Base-by-base conservation (phyloP, 1,284 basidiomycete species). In the Ceratobasidium sp. region DNA sequence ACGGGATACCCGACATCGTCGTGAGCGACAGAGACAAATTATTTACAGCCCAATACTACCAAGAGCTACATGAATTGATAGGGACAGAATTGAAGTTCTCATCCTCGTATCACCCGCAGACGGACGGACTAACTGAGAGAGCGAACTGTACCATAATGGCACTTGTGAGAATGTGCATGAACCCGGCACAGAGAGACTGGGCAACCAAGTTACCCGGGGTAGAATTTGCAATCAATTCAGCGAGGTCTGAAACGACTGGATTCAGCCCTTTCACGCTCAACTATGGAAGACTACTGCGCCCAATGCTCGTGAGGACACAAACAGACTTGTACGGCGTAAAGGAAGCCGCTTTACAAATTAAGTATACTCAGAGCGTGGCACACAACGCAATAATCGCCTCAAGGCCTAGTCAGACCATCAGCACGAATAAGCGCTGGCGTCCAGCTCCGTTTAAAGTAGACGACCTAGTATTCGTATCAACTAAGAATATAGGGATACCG, bases 21-120 rank as follows among this genome's bases (percentile, higher is more conserved):
- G 76, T 86, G 4, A 82, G 80, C 30, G 82, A 86, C 73, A 76
- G 82, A 3, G 84, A 86, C 72, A 75, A 79, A 0, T 74, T 82
- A 7, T 79, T 80, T 57, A 38, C 35, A 38, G 4, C 35, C 6
- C 35, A 38, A 11, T 38, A 5, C 35, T 80, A 78, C 79, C 72
- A 49, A 11, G 21, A 63, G 9, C 61, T 78, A 3, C 11, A 64
- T 16, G 41, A 74, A 30, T 38, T 80, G 8, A 72, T 79, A 1
- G 78, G 80, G 0, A 75, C 75, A 11, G 63, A 75, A 30, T 74
- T 79, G 1, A 69, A 70, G 9, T 57, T 79, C 61, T 79, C 77
- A 0, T 76, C 78, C 1, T 57, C 77, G 1, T 79, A 77, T 52
- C 79, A 80, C 59, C 78, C 78, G 3, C 76, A 80, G 61, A 79